Base-by-base conservation (phyloP, 805 yeast genomes). In the Yamadazyma akitaensis region DNA sequence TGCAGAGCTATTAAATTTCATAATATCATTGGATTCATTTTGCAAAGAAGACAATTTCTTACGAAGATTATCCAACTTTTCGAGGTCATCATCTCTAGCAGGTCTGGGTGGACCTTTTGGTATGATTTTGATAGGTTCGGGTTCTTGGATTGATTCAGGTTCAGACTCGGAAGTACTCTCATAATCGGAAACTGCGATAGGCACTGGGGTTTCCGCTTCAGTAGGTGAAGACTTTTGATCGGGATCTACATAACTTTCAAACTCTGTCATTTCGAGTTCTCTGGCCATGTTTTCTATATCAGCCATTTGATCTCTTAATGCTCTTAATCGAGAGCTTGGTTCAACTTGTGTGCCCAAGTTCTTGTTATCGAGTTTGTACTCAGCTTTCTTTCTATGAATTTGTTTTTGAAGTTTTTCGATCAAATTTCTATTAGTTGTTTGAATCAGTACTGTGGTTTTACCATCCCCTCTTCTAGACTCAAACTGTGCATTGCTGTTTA, bases 191-290 rank as follows among this genome's bases (percentile, higher is more conserved):
- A 54, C 47, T 7, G 43, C 17, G 3, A 10, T 11, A n/a, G 16
- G 40, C 17, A 49, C 55, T 2, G 53, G 35, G 8, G 31, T 21
- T 13, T 44, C 53, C 18, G 55, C 62, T 30, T 40, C 46, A 6
- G 14, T 25, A 14, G 32, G 40, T 16, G n/a, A 38, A 1, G 48
- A 50, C 24, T 49, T 31, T 16, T 30, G 26, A 10, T 33, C 35
- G 37, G 47, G 52, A 19, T 53, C 53, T 8, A 42, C 57, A 49
- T 70, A 71, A 11, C 61, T 65, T 42, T 79, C 84, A 57, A 88
- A 90, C 53, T 89, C 94, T 17, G 87, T 85, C 79, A 81, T 84
- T 61, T 92, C 97, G 48, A 92, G 73, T 57, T 85, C 87, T 50
- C 95, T 71, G 0, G 97, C 97, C 69, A 88, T 87, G 40, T 79